Evolutionary conservation across 208 protist species (phyloP), one percentile per base, ranked within the genome.

Genomic region (Naegleria lovaniensis): DNA sequence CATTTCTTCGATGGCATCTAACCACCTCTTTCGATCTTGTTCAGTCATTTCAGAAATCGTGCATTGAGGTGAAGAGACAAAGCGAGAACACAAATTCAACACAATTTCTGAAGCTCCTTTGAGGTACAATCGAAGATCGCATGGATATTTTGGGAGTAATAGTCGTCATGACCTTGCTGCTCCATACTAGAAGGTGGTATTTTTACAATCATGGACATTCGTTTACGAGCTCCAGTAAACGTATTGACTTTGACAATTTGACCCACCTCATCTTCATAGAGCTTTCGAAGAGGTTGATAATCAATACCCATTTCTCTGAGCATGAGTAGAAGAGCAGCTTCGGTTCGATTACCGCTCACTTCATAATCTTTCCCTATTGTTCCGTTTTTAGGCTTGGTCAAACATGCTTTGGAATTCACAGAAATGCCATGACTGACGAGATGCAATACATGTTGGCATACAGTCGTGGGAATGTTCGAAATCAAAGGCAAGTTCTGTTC

Each of bases 191-290:
- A n/a, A n/a, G n/a, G n/a, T n/a, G n/a, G n/a, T 13, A 84, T 38
- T 51, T 29, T 76, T 41, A 95, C 93, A 25, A 97, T 94, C 15
- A 93, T 93, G 52, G 94, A 96, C 96, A 97, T 97, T 67, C 94
- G 93, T 93, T 97, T 97, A 38, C 94, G 95, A 91, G 96, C 95
- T 89, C 94, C 95, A 58, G 94, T 96, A 92, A 97, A 97, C 25
- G 96, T 95, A 92, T 96, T 96, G 59, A 96, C 33, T n/a, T n/a
- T n/a, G n/a, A n/a, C n/a, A n/a, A n/a, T n/a, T 84, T 84, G 76
- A 13, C 9, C 76, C 29, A 38, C 13, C 9, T 84, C 76, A 38
- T 84, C 16, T 9, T 84, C 76, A 13, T 11, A 11, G 5, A 5
- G 13, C 22, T 40, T 48, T 48, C 83, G 5, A 25, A 41, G 6